These are phyloP conservation scores for Fusarium cyanostomum DNA, from an alignment of 2,329 filamentous ascomycete genomes.

Conservation along the genomic window DNA sequence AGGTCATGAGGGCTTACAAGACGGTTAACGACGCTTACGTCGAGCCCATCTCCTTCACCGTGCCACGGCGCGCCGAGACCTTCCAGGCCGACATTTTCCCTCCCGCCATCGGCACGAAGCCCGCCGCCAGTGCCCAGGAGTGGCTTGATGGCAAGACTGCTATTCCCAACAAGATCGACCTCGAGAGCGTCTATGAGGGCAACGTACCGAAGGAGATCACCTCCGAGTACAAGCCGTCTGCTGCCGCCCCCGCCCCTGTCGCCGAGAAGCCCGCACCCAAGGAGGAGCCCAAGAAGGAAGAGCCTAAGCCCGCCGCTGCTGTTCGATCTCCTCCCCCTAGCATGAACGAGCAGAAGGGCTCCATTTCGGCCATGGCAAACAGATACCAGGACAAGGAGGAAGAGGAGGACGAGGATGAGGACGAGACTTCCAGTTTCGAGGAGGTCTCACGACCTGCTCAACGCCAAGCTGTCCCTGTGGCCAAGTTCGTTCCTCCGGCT, in stretches of 20 bases:
- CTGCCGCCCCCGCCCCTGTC: constrained; percentile 55
- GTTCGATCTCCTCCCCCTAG: constrained; percentile 65
- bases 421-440: constrained; percentile 84
- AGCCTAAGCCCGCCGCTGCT: constrained; percentile 60
- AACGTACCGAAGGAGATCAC: constrained; percentile 80
- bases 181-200: constrained; percentile 92
- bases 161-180: constrained; percentile 88
- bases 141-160: constrained; percentile 89
- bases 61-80: constrained; percentile 89
- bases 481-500: constrained; percentile 53
- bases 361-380: constrained; percentile 84
- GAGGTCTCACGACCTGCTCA: constrained; percentile 81
- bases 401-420: constrained; percentile 69
- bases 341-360: constrained; percentile 85
- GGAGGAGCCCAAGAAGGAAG: constrained; percentile 63
- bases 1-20: constrained; percentile 95
- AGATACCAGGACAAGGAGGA: constrained; percentile 82
- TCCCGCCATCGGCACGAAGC: constrained; percentile 80
- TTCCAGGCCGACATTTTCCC: constrained; percentile 99
- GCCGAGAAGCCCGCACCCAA: constrained; percentile 51
- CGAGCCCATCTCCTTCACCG: constrained; percentile 97
- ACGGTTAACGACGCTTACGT: constrained; percentile 95
- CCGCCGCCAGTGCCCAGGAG: constrained; percentile 80
- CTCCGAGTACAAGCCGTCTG: constrained; percentile 70
- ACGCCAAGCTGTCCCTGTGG: constrained; percentile 58